phyloP scores from a whole-genome alignment of 140 eudicot genomes.

The Stevia rebaudiana region DNA sequence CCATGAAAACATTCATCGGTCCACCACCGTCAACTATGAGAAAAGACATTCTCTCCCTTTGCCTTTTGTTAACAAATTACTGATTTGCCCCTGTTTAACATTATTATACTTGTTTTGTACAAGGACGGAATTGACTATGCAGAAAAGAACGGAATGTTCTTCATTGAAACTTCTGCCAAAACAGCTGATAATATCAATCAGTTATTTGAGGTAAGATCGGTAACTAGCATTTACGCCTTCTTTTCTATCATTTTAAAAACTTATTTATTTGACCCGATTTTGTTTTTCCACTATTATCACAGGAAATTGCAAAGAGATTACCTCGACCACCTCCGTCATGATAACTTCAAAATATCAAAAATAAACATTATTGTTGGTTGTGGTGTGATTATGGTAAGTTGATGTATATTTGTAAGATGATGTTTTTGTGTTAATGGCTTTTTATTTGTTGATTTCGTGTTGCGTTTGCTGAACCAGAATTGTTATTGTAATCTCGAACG shows the following conservation, averaged over 20 bases:
- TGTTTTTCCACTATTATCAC: neutral
- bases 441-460: conserved; percentile 22
- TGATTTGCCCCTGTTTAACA: conserved; percentile 8
- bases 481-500: neutral
- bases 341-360: conserved; percentile 8
- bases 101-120: conserved; percentile 7
- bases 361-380: conserved; percentile 5
- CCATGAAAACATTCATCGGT: too few species aligned
- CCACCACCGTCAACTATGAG: too few species aligned
- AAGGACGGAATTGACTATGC: conserved; percentile 88
- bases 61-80: neutral
- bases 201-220: conserved; percentile 76
- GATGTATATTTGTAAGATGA: conserved; percentile 28
- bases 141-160: conserved; percentile 93
- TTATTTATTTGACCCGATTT: neutral
- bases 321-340: conserved; percentile 58
- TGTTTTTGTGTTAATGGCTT: conserved; percentile 28
- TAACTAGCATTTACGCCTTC: neutral
- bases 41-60: too few species aligned
- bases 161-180: conserved; percentile 97
- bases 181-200: conserved; percentile 98
- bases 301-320: conserved; percentile 90
- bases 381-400: conserved; percentile 15
- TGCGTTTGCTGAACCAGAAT: conserved; percentile 6
- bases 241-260: neutral